Evolutionary conservation across 306 rosid species (phyloP).

Genomic region (Sindora glabra): DNA sequence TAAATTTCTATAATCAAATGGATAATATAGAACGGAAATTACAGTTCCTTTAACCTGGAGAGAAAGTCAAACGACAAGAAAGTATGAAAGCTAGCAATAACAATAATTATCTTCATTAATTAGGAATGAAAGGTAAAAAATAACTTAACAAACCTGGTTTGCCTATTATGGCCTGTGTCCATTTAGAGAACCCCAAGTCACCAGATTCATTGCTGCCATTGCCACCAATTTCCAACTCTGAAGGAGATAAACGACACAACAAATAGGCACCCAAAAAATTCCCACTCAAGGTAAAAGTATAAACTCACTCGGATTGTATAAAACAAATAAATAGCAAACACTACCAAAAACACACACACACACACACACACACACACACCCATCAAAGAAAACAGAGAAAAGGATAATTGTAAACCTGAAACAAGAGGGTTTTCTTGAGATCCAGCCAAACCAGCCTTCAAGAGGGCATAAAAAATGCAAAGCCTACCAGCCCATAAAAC

Average conservation of each 20-base stretch:
- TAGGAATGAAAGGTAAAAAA: neutral
- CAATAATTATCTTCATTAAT: neutral
- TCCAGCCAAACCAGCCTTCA: conserved; percentile 84
- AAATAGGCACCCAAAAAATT: neutral
- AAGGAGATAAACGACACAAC: neutral
- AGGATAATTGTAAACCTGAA: conserved; percentile 41
- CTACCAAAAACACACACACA: neutral
- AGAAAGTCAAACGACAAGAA: too few species aligned
- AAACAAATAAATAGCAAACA: neutral
- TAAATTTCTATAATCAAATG: too few species aligned
- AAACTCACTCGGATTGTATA: too few species aligned
- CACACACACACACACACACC: neutral
- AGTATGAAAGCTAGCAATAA: neutral
- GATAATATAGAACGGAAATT: too few species aligned
- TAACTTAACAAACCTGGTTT: conserved; percentile 55
- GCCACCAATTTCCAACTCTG: conserved; percentile 55
- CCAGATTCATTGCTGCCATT: conserved; percentile 35
- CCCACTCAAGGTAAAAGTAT: neutral
- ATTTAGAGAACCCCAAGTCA: conserved; percentile 92
- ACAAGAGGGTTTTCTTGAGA: conserved; percentile 72
- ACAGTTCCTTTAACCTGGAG: too few species aligned
- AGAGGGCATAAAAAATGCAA: conserved; percentile 79
- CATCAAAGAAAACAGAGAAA: neutral
- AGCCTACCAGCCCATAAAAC: conserved; percentile 79
- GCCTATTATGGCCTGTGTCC: conserved; percentile 60